phyloP scores from a whole-genome alignment of 345 rosid species.

The Syzygium oleosum region DNA sequence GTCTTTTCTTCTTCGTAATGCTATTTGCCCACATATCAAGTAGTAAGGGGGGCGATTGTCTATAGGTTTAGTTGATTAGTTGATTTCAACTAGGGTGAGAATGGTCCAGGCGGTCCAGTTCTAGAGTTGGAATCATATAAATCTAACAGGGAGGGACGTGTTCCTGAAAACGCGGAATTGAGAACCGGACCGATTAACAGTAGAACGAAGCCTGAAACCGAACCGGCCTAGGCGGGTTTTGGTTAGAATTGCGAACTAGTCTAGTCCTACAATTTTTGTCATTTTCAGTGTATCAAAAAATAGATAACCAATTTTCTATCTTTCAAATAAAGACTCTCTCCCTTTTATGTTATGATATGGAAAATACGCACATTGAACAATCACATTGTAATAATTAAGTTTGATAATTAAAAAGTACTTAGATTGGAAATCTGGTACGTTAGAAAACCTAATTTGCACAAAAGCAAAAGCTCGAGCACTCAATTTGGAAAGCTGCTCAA shows the following conservation, averaged over 20 bases:
- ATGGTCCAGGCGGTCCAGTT: fast-evolving
- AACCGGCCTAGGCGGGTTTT: not conserved
- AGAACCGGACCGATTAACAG: not conserved
- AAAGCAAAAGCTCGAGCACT: not conserved
- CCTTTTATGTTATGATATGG: not conserved
- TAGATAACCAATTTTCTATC: no score
- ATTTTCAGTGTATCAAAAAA: no score
- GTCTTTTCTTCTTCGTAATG: not conserved
- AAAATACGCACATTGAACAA: not conserved
- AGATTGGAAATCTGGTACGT: no score
- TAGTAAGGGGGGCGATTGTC: not conserved
- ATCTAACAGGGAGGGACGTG: not conserved
- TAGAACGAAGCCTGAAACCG: not conserved
- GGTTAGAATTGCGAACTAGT: not conserved
- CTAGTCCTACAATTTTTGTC: not conserved
- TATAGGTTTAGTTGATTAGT: not conserved
- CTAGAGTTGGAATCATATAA: not conserved
- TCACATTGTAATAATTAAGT: no score
- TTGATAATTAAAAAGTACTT: no score
- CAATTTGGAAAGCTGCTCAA: not conserved
- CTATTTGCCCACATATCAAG: not conserved
- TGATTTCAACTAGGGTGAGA: not conserved
- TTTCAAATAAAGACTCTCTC: not conserved
- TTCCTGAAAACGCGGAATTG: not conserved
- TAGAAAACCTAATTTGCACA: not conserved